Base-by-base conservation (phyloP, 1,139 yeast genomes). In the Candida labiduridarum region DNA sequence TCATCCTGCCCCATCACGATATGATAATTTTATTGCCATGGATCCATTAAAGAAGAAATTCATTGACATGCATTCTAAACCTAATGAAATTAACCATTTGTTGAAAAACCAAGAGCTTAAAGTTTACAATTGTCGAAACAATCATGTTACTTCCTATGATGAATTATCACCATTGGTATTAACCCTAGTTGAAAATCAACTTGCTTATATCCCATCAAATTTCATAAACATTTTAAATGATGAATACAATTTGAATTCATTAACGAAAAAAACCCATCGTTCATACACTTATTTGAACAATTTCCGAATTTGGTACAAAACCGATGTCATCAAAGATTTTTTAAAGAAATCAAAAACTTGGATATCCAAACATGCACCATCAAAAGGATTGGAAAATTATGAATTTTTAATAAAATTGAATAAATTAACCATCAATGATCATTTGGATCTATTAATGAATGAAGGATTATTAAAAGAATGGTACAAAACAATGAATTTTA, bases 121-220 rank as follows among this genome's bases (percentile, higher is more conserved):
- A 45, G 62, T 67, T 1, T 77, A 69, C 58, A 76, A 78, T 56
- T 78, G 83, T 60, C 68, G 79, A 41, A 77, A 78, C 60, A 57
- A 67, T 25, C 83, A 79, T 61, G 76, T 77, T 50, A 45, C 63
- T 27, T 58, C 60, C 9, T 54, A 63, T 43, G 65, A 63, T 3
- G 78, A 74, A 50, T 52, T 74, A 22, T 63, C 66, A 7, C 71
- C 73, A 2, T 64, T 74, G 47, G 56, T 63, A 1, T 49, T 60
- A 36, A 59, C 73, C 1, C 58, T 61, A 15, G 66, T 73, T 42
- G 77, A 74, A 54, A 69, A 68, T 49, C 74, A 71, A 50, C 44
- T 64, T 30, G 67, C 67, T 19, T 72, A 68, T 52, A 58, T 74
- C 4, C 78, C 78, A 3, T 49, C 57, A 8, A 63, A 72, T 48